Evolutionary conservation across 139 green algal genomes (phyloP), one percentile per base, ranked within the genome.

Genomic region (Raphidocelis subcapitata): DNA sequence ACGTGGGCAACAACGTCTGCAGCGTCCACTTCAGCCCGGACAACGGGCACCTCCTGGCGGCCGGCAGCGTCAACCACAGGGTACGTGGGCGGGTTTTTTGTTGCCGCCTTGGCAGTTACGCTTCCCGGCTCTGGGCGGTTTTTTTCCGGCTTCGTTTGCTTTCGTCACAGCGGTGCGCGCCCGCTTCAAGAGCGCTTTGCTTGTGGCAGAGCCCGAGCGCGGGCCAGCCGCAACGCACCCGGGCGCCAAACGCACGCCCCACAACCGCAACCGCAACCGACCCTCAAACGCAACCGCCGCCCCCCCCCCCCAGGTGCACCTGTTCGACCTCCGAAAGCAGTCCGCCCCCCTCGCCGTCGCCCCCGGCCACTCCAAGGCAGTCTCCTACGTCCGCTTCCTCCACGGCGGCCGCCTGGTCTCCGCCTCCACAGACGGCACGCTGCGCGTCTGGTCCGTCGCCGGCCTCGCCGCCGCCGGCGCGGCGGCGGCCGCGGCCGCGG

Each of bases 371-470:
- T 36, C 56, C 32, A 73, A 68, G 68, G 89, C 94, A 0, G 94
- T 99, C 33, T 94, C 91, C 16, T 98, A 98, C 69, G 94, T 98
- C 56, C 88, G 91, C 49, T 97, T 88, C 70, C 59, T 94, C 23
- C 62, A 36, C 31, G 54, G 51, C 23, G 73, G 36, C 3, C 76
- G 94, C 79, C 79, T 99, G 10, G 88, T 95, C 2, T 91, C 86
- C 5, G 91, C 94, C 1, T 97, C 91, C 29, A 98, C 92, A 4
- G 95, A 99, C 83, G 91, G 80, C 79, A 94, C 90, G 2, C 65
- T 97, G 35, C 69, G 85, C 61, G 74, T 93, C 59, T 95, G 90
- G 90, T 56, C 79, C 26, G 63, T 91, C 3, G 29, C 33, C 24
- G 41, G 15, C 37, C 20, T 73, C 1, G 52, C 33, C 4, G 54